phyloP scores from a whole-genome alignment of 371 early-diverging fungal genomes.

The Haplosporangium sp. region DNA sequence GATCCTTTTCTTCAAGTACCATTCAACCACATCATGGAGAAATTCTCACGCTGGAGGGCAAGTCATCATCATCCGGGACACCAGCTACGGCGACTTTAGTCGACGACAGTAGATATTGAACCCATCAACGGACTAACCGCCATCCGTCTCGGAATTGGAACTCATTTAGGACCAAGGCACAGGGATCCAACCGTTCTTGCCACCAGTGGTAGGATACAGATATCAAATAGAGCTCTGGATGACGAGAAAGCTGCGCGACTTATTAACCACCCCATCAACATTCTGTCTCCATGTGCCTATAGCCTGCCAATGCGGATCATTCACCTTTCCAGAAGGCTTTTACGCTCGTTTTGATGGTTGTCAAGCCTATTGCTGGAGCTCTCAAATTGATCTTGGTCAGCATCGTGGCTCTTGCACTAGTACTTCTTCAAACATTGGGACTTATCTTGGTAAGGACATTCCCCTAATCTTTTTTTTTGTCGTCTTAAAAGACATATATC shows the following conservation, averaged over 20 bases:
- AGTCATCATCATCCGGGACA: conserved; percentile 19
- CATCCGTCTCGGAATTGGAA: not conserved
- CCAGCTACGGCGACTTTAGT: not conserved
- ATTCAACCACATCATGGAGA: conserved; percentile 62
- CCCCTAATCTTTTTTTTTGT: conserved; percentile 11
- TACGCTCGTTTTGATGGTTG: conserved; percentile 41
- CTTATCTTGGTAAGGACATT: conserved; percentile 28
- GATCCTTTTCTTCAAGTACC: not conserved
- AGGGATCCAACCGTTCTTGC: conserved; percentile 91
- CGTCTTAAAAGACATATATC: no score
- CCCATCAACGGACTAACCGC: conserved; percentile 2
- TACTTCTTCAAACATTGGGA: conserved; percentile 53
- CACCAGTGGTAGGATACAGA: conserved; percentile 70
- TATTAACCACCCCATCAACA: no score
- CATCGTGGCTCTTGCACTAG: conserved; percentile 46
- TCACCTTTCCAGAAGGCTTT: conserved; percentile 33
- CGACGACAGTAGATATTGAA: not conserved
- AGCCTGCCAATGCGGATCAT: conserved; percentile 56
- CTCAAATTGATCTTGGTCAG: conserved; percentile 58
- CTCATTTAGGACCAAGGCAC: conserved; percentile 78
- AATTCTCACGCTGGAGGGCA: conserved; percentile 78
- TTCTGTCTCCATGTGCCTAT: not conserved
- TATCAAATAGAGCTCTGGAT: no score
- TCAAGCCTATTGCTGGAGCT: conserved; percentile 62
- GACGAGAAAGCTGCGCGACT: no score